Base-by-base conservation (phyloP, 208 protist species). In the Crithidia sp. region DNA sequence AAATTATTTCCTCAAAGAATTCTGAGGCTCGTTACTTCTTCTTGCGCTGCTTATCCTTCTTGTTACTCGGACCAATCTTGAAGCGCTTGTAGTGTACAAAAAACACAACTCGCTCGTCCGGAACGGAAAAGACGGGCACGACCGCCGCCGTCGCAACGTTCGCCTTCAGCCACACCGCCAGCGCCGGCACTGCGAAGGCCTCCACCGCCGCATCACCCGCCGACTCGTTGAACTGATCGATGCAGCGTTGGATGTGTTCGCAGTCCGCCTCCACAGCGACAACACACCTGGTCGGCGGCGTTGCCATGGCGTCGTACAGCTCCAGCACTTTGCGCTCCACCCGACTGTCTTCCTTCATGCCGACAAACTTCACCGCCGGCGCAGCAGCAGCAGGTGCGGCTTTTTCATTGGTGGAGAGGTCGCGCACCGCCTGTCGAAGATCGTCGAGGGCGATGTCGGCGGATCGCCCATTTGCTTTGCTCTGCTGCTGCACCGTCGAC, bases 31-130 rank as follows among this genome's bases (percentile, higher is more conserved):
- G 28, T 1, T 28, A 77, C 19, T 73, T 78, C 57, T 82, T 81
- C 14, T 71, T 73, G 14, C 49, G 37, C 13, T 17, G 12, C 40
- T 76, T 71, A 5, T 71, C 63, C n/a, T 82, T 82, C 53, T 76
- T 78, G 49, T 40, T 12, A 7, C 37, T 39, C 37, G 5, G 28
- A n/a, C 44, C 54, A 0, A 72, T 16, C 13, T 78, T 78, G 41
- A 86, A 74, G 37, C 69, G 72, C n/a, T 83, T 82, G 67, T 82
- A 74, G 37, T 87, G 78, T 0, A 85, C 69, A 60, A 81, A 85
- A 56, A 91, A 88, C 10, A 81, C 70, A 8, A 92, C 88, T 71
- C 60, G 57, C 17, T 47, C 62, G 14, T 54, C 77, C 4, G 57
- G 41, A 7, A 55, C 58, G 12, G 85, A 88, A 71, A 81, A 90